Evolutionary conservation across 306 rosid species (phyloP).

Genomic region (Gillenia trifoliata): DNA sequence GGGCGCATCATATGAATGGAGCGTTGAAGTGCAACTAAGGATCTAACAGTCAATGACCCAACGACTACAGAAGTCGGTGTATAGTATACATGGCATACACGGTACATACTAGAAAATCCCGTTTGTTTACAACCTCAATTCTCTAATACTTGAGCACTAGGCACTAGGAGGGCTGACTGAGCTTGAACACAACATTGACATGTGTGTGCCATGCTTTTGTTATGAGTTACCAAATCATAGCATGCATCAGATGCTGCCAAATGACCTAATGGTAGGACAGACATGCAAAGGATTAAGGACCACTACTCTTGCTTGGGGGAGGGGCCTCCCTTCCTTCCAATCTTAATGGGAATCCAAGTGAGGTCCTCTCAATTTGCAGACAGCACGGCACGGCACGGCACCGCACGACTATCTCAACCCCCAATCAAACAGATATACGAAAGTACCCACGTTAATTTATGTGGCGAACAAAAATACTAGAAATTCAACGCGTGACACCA

Average conservation of each 20-base stretch:
- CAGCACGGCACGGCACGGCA: not conserved
- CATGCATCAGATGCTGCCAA: not conserved
- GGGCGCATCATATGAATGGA: not conserved
- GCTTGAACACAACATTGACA: too few relatives aligned
- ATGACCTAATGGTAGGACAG: not conserved
- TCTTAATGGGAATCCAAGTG: constrained; percentile 14
- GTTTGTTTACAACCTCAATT: not conserved
- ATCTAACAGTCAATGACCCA: too few relatives aligned
- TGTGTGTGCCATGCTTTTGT: not conserved
- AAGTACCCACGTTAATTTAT: not conserved
- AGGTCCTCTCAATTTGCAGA: not conserved
- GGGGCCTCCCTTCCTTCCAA: constrained; percentile 8
- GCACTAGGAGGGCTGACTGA: not conserved
- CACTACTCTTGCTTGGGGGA: not conserved
- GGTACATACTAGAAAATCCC: not conserved
- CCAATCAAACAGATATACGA: not conserved
- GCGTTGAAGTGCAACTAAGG: not conserved
- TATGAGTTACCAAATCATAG: not conserved
- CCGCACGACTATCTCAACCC: too few relatives aligned
- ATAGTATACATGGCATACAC: not conserved
- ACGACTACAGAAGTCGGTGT: too few relatives aligned
- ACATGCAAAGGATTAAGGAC: not conserved
- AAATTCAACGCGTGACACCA: not conserved
- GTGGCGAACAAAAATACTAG: not conserved
- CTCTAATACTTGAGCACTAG: not conserved